Conservation (phyloP, 2,329 filamentous ascomycete species). For the Aureobasidium vineae region DNA sequence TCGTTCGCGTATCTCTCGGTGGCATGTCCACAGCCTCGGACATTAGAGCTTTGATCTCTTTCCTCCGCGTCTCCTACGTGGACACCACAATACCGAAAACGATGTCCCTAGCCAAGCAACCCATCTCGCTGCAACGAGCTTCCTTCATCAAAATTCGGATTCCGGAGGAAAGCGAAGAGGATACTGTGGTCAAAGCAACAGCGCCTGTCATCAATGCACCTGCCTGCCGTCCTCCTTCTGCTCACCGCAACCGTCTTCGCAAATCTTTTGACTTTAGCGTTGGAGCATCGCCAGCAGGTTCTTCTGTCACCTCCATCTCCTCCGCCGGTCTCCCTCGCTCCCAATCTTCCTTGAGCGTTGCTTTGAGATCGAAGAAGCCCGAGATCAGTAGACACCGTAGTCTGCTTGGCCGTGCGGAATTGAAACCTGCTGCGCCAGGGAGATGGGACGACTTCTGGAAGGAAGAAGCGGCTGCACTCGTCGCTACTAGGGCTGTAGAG, state of each 20-base stretch:
- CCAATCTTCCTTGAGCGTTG: constrained; percentile 10
- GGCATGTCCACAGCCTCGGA: constrained; percentile 83
- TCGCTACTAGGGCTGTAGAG: constrained; percentile 1
- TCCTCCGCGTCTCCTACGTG: constrained; percentile 38
- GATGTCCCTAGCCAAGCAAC: neutral
- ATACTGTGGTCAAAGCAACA: neutral
- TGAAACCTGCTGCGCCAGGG: neutral
- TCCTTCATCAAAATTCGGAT: constrained; percentile 14
- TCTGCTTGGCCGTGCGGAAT: neutral
- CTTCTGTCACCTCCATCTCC: constrained; percentile 2
- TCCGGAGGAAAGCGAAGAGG: neutral
- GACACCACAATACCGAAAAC: constrained; percentile 25
- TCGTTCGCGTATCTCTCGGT: constrained; percentile 80
- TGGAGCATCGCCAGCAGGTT: neutral
- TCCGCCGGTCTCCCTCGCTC: neutral
- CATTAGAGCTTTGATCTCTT: constrained; percentile 63
- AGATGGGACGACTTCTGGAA: constrained; percentile 15
- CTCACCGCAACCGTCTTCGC: constrained; percentile 9
- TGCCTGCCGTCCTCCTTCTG: neutral
- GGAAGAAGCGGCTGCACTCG: neutral
- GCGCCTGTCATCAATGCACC: neutral
- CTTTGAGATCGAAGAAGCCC: neutral
- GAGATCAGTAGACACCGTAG: neutral
- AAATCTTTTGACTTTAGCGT: constrained; percentile 1
- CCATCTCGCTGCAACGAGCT: neutral